These are phyloP conservation scores for Candida glucosophila DNA, from an alignment of 1,139 yeast species.

Conservation along the genomic window DNA sequence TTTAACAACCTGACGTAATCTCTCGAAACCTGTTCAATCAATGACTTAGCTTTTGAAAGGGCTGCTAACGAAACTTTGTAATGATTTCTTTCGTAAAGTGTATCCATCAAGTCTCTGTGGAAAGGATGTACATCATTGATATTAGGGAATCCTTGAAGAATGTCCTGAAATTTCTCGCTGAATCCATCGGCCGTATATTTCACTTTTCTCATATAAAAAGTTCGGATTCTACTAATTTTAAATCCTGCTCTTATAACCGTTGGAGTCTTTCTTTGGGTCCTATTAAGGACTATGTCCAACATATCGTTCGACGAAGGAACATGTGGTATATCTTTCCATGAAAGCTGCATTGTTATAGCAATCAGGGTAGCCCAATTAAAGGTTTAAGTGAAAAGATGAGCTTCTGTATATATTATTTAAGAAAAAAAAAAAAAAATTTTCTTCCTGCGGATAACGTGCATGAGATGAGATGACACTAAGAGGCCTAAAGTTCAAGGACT, in stretches of 20 bases:
- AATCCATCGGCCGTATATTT: conserved; percentile 95
- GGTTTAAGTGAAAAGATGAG: too few species aligned
- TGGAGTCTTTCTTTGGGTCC: conserved; percentile 98
- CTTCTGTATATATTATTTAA: too few species aligned
- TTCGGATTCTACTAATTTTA: conserved; percentile 90
- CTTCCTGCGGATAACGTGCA: too few species aligned
- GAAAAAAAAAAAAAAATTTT: too few species aligned
- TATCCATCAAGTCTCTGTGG: conserved; percentile 96
- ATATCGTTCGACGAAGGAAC: conserved; percentile 88
- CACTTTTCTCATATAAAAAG: conserved; percentile 98
- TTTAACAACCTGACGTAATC: conserved; percentile 89
- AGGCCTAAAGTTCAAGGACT: too few species aligned
- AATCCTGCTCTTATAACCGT: conserved; percentile 96
- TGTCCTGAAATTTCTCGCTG: conserved; percentile 79
- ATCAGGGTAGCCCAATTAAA: too few species aligned
- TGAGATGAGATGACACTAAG: too few species aligned
- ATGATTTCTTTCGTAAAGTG: conserved; percentile 94
- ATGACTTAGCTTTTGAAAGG: conserved; percentile 83
- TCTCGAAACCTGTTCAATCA: conserved; percentile 92
- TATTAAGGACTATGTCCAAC: conserved; percentile 91
- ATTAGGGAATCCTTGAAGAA: conserved; percentile 86
- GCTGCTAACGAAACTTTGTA: conserved; percentile 97
- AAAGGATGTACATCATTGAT: conserved; percentile 97
- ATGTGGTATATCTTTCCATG: conserved; percentile 97
- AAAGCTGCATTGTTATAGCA: conserved; percentile 78